Conservation (phyloP, 257 asterid species). For the Solanum dulcamara region DNA sequence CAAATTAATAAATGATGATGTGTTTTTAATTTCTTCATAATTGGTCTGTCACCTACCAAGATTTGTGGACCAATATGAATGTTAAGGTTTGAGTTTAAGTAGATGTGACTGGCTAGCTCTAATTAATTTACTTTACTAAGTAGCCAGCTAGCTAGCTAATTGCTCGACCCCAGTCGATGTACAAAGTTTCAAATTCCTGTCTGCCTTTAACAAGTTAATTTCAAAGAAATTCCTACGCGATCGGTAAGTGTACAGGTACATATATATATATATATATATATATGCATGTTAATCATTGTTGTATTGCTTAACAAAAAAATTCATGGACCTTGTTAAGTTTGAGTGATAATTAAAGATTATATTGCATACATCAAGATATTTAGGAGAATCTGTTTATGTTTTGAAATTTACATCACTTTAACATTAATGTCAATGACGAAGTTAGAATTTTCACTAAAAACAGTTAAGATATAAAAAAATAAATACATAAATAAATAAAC, state of each 20-base stretch:
- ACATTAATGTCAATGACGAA: too few relatives aligned
- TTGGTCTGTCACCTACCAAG: background rate
- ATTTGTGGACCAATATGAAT: background rate
- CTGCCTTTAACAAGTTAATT: background rate
- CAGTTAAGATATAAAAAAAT: too few relatives aligned
- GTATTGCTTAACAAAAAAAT: background rate
- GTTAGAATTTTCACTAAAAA: too few relatives aligned
- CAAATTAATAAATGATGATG: background rate
- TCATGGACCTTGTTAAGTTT: background rate
- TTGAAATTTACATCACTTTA: background rate
- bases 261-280: too few relatives aligned
- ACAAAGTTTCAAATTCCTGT: background rate
- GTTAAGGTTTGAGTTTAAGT: background rate
- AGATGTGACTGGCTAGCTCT: background rate
- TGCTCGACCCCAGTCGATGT: background rate
- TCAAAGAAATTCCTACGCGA: background rate
- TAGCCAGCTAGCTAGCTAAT: background rate
- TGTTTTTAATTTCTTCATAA: background rate
- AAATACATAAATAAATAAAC: too few relatives aligned
- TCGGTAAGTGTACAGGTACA: background rate
- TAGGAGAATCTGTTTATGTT: background rate
- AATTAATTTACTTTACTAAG: background rate
- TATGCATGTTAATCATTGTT: background rate
- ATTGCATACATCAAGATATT: background rate
- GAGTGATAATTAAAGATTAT: background rate